These are phyloP conservation scores for Micractinium conductrix DNA, from an alignment of 139 green algal species.

Conservation along the genomic window DNA sequence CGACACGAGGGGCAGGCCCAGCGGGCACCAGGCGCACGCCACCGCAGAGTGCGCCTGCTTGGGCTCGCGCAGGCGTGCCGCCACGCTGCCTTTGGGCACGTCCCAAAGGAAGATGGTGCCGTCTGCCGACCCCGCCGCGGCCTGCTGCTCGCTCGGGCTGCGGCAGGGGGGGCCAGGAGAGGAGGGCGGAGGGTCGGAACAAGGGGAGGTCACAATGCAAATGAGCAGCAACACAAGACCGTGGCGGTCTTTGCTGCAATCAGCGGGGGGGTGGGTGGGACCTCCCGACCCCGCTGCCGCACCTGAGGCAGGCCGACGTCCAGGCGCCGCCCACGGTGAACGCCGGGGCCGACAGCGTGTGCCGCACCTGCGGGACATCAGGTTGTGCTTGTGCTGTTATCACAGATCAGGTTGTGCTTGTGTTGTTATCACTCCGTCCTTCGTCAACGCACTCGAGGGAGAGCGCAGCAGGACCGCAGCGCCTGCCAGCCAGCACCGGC, in stretches of 20 bases:
- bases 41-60: slow-evolving; percentile 10
- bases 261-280: too few species aligned
- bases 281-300: too few species aligned
- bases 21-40: slow-evolving; percentile 44
- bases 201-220: too few species aligned
- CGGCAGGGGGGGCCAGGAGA: neutral
- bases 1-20: slow-evolving; percentile 44
- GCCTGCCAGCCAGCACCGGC: too few species aligned
- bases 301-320: slow-evolving; percentile 1
- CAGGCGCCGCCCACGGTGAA: slow-evolving; percentile 50
- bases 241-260: too few species aligned
- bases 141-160: slow-evolving; percentile 47
- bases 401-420: too few species aligned
- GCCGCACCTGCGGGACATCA: slow-evolving; percentile 43
- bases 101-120: slow-evolving; percentile 58
- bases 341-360: slow-evolving; percentile 36
- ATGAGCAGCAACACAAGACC: too few species aligned
- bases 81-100: slow-evolving; percentile 17
- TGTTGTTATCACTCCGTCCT: too few species aligned
- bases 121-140: slow-evolving; percentile 48
- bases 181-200: neutral
- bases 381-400: too few species aligned
- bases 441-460: too few species aligned
- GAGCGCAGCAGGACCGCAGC: too few species aligned
- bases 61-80: slow-evolving; percentile 3